These are phyloP conservation scores for Elongisporangium prolatum DNA, from an alignment of 352 stramenopile species.

Conservation along the genomic window DNA sequence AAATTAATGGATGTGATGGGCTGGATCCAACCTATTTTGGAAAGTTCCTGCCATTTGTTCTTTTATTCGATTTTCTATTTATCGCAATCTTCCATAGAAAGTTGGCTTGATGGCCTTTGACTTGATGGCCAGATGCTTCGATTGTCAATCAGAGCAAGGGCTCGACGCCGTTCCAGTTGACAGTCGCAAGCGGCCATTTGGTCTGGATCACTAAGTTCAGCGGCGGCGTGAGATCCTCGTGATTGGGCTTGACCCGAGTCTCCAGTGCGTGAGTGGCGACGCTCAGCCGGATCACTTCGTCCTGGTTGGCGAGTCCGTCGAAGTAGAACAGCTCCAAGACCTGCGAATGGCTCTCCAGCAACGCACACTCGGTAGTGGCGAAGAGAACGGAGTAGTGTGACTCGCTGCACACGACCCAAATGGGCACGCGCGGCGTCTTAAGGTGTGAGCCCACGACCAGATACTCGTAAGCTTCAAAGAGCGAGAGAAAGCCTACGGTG, in stretches of 20 bases:
- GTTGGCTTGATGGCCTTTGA: neutral
- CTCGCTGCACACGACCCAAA: conserved; percentile 92
- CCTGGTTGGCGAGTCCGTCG: conserved; percentile 84
- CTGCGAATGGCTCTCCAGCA: conserved; percentile 18
- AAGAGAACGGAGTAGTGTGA: conserved; percentile 92
- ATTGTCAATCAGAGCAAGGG: conserved; percentile 58
- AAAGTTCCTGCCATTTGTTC: conserved; percentile 2
- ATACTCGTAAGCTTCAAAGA: conserved; percentile 91
- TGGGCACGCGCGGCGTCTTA: conserved; percentile 68
- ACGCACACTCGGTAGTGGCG: conserved; percentile 14
- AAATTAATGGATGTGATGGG: too few relatives aligned
- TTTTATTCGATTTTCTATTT: neutral
- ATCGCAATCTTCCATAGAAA: neutral
- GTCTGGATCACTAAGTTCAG: conserved; percentile 89
- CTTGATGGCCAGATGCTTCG: neutral
- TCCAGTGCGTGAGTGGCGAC: conserved; percentile 28
- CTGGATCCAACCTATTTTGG: neutral
- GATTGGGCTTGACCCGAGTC: conserved; percentile 19
- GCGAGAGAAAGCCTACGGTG: conserved; percentile 85
- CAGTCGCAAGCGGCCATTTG: conserved; percentile 67
- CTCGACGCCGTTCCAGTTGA: conserved; percentile 88
- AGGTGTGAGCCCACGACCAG: conserved; percentile 75
- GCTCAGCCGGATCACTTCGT: conserved; percentile 77
- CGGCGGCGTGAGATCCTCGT: conserved; percentile 75
- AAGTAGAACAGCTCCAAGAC: conserved; percentile 83